Percentiles rank a stretch among this genome's conserved stretches.
These are phyloP conservation scores for Athelia sp. DNA, from an alignment of 1,284 basidiomycete genomes.

Conservation along the genomic window DNA sequence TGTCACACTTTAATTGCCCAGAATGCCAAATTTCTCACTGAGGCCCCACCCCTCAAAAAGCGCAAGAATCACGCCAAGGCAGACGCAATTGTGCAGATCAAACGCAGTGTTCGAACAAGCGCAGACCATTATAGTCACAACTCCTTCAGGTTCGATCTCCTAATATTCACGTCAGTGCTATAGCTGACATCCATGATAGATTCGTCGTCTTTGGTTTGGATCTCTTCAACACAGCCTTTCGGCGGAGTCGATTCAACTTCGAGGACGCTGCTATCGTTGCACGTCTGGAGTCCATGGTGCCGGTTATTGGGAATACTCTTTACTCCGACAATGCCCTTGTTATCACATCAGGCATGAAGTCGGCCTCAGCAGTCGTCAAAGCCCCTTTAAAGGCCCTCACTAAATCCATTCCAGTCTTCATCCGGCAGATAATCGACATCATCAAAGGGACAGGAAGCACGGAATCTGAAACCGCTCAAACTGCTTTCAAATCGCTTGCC, in stretches of 20 bases:
- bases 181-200: constrained; percentile 32
- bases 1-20: constrained; percentile 90
- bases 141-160: constrained; percentile 61
- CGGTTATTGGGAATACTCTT: constrained; percentile 87
- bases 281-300: constrained; percentile 84
- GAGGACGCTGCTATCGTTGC: constrained; percentile 67
- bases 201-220: constrained; percentile 94
- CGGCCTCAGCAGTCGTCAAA: constrained; percentile 77
- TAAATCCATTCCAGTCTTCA: constrained; percentile 78
- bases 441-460: constrained; percentile 83
- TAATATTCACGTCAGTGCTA: neutral
- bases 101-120: constrained; percentile 55
- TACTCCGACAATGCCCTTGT: constrained; percentile 84
- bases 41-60: constrained; percentile 39
- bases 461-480: constrained; percentile 88
- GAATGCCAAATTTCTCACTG: constrained; percentile 80
- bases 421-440: constrained; percentile 84
- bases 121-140: constrained; percentile 79
- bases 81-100: constrained; percentile 74
- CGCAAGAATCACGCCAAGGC: constrained; percentile 37
- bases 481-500: constrained; percentile 84
- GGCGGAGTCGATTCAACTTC: constrained; percentile 85
- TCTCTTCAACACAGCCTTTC: constrained; percentile 84
- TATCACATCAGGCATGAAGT: constrained; percentile 77
- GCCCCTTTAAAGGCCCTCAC: constrained; percentile 80